phyloP scores from a whole-genome alignment of 2,329 filamentous ascomycete species.

The Monosporascus sp. region DNA sequence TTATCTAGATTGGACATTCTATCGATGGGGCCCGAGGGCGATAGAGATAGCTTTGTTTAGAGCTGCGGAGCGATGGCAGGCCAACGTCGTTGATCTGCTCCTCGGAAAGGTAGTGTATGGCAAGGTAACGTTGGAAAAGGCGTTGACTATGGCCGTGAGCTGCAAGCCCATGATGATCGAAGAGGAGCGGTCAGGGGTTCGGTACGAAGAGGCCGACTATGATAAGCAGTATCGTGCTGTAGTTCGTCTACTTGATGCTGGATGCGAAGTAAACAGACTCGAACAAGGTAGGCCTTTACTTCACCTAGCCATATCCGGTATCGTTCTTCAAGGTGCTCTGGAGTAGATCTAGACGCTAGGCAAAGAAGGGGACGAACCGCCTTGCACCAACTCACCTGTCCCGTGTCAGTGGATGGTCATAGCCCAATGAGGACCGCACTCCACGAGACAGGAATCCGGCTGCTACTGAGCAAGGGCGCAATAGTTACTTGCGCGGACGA shows the following conservation, averaged over 20 bases:
- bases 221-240: neutral
- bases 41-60: too few relatives aligned
- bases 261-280: neutral
- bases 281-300: too few relatives aligned
- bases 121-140: too few relatives aligned
- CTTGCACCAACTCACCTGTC: neutral
- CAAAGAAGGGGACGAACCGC: too few relatives aligned
- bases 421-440: neutral
- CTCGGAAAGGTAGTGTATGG: too few relatives aligned
- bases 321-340: too few relatives aligned
- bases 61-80: too few relatives aligned
- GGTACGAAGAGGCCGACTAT: neutral
- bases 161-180: neutral
- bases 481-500: slow-evolving; percentile 11
- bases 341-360: too few relatives aligned
- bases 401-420: neutral
- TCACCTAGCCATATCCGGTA: too few relatives aligned
- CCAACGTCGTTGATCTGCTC: too few relatives aligned
- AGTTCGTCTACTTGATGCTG: neutral
- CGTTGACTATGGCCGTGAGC: neutral
- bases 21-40: too few relatives aligned
- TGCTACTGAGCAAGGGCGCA: slow-evolving; percentile 16
- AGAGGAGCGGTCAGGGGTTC: neutral
- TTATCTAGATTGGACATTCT: too few relatives aligned
- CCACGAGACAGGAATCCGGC: slow-evolving; percentile 10